These are phyloP conservation scores for Zarea fungicola DNA, from an alignment of 2,329 filamentous ascomycete species.

Conservation along the genomic window DNA sequence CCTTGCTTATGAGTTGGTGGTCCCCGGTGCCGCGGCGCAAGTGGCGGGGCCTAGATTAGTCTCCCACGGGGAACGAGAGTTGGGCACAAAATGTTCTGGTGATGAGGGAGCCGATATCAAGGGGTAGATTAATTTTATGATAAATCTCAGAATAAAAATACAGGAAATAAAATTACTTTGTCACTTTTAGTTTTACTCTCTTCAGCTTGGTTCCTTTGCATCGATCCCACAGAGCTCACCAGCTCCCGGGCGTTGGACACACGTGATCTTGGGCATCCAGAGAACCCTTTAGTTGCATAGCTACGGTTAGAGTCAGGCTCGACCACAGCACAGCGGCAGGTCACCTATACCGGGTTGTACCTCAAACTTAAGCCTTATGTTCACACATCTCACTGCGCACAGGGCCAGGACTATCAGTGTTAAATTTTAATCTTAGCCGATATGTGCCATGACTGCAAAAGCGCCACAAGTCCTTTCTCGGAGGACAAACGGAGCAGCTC, in stretches of 20 bases:
- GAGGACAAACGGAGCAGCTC: slow-evolving; percentile 28
- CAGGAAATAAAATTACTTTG: background rate
- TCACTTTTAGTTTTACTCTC: background rate
- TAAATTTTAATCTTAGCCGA: background rate
- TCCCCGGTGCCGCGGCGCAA: slow-evolving; percentile 4
- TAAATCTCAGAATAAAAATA: too few relatives aligned
- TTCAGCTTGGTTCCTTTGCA: background rate
- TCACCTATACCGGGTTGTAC: background rate
- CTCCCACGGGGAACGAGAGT: background rate
- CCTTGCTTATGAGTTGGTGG: slow-evolving; percentile 5
- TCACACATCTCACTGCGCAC: background rate
- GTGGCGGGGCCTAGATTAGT: slow-evolving; percentile 9
- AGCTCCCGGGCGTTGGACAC: background rate
- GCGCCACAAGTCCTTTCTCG: slow-evolving; percentile 32
- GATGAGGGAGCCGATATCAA: background rate
- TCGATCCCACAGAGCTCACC: background rate
- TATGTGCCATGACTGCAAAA: slow-evolving; percentile 33
- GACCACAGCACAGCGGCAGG: background rate
- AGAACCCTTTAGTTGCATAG: slow-evolving; percentile 13
- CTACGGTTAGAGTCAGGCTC: background rate
- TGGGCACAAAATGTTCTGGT: background rate
- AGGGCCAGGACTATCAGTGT: slow-evolving; percentile 13
- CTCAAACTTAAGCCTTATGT: background rate
- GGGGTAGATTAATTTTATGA: too few relatives aligned
- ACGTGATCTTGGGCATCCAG: background rate